Base-by-base conservation (phyloP, 305 asterid species). In the Fraxinus albicans region DNA sequence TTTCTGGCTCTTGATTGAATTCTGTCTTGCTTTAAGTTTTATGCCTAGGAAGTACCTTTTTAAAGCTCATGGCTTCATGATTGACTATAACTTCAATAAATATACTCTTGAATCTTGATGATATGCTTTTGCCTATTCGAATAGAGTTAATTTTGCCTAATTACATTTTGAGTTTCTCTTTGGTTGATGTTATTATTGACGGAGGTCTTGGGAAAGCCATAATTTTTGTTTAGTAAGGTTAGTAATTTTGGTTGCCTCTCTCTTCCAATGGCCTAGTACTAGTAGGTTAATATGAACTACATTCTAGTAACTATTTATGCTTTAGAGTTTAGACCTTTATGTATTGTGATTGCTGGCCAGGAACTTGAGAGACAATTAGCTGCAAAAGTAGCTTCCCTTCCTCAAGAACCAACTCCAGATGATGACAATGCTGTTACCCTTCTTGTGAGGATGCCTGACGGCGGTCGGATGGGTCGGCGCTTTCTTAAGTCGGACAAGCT, bases 381-480 rank as follows among this genome's bases (percentile, higher is more conserved):
- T 73, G 95, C 94, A 72, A 96, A 93, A 92, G 99, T 90, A 85
- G 96, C 97, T 78, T 91, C 97, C 76, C 97, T 96, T 82, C 99
- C 99, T 79, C 90, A 87, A 79, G 99, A 96, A 87, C 99, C 99
- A 83, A 73, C 92, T 25, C 50, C 91, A 8, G 93, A 91, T 88
- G 95, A 93, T 72, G 98, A 92, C 87, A 91, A 89, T 86, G 95
- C 98, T 44, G 93, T 96, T 78, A 96, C 94, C 13, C 97, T 96
- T 65, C 97, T 96, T 86, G 95, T 96, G 78, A 92, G 98, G 75
- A 91, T 96, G 98, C 98, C 99, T 80, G 98, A 96, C 87, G 99
- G 98, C 70, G 91, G 92, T 85, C 89, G 99, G 85, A 89, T 95
- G 87, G 98, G 99, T 50, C 93, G 99, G 13, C 91, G 98, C 70